Percentiles rank a stretch among this genome's conserved stretches.
phyloP scores from a whole-genome alignment of 768 basidiomycete species.

The Serendipita indica region DNA sequence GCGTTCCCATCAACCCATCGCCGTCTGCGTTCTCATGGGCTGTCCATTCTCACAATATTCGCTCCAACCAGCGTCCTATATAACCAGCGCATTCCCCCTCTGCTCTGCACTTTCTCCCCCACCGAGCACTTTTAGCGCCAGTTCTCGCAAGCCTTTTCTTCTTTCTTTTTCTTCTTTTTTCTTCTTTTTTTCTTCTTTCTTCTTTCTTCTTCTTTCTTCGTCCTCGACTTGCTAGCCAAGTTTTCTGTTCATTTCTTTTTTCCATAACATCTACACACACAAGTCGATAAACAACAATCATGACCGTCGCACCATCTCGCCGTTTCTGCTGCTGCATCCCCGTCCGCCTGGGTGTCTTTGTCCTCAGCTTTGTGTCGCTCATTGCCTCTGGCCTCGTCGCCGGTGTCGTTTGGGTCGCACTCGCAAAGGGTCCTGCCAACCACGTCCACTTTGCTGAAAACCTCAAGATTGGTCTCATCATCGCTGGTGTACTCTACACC shows the following conservation, averaged over 20 bases:
- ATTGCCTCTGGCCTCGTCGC: slow-evolving; percentile 40
- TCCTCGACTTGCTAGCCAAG: slow-evolving; percentile 7
- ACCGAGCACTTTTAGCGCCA: slow-evolving; percentile 3
- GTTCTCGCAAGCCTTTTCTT: neutral
- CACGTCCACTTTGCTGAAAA: slow-evolving; percentile 21
- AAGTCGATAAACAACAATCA: neutral
- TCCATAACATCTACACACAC: neutral
- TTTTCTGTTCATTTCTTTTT: slow-evolving; percentile 4
- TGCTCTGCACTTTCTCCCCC: neutral
- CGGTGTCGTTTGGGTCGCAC: slow-evolving; percentile 45
- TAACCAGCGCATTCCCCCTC: neutral
- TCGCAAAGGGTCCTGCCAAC: slow-evolving; percentile 26
- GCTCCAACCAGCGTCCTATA: neutral
- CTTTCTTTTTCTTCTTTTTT: neutral
- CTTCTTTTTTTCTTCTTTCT: neutral
- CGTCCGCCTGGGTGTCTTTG: slow-evolving; percentile 43
- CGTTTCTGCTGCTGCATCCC: slow-evolving; percentile 48
- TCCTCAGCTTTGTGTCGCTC: slow-evolving; percentile 39
- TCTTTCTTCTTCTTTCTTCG: neutral
- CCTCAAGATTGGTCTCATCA: slow-evolving; percentile 27
- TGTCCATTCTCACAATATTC: neutral
- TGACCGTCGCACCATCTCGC: slow-evolving; percentile 6
- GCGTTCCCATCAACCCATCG: too few species aligned
- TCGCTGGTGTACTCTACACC: slow-evolving; percentile 39
- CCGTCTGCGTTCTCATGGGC: neutral